Percentiles rank a stretch among this genome's conserved stretches.
Evolutionary conservation across 176 grass and related monocot species (phyloP).

Genomic region (Metroxylon sagu): DNA sequence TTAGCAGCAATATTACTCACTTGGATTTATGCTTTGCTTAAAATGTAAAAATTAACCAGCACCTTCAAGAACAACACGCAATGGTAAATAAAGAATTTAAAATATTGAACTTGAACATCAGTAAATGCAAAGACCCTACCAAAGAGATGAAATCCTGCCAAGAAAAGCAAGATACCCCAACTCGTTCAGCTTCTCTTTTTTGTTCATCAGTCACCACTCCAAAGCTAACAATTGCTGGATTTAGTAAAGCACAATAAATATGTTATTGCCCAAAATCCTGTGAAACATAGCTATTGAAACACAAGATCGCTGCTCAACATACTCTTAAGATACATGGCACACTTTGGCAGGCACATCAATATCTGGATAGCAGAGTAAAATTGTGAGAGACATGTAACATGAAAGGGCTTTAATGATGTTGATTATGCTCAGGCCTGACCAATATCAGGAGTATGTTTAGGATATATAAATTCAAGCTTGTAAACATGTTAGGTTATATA

Average conservation of each 20-base stretch:
- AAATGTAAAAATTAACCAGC: no score
- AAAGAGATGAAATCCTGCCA: conserved; percentile 69
- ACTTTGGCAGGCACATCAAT: conserved; percentile 30
- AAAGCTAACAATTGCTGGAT: conserved; percentile 79
- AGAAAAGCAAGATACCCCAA: conserved; percentile 69
- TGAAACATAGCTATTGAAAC: conserved; percentile 2
- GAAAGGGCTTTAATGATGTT: background rate
- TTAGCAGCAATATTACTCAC: no score
- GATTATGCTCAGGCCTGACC: background rate
- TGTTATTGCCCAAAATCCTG: conserved; percentile 16
- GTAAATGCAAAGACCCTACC: conserved; percentile 25
- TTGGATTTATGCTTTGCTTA: no score
- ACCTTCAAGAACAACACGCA: background rate
- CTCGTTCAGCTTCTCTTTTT: conserved; percentile 53
- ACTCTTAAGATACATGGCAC: conserved; percentile 31
- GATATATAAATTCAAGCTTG: background rate
- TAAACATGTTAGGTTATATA: background rate
- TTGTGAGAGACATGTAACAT: background rate
- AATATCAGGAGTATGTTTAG: background rate
- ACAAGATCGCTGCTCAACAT: conserved; percentile 1
- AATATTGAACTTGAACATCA: background rate
- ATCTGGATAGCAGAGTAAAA: conserved; percentile 17
- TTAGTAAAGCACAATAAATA: conserved; percentile 8
- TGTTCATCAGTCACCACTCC: conserved; percentile 45
- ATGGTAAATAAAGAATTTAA: conserved; percentile 6